Percentiles rank a stretch among this genome's conserved stretches.
Evolutionary conservation across 805 yeast genomes (phyloP).

Genomic region (Tetrapisispora fleetii): DNA sequence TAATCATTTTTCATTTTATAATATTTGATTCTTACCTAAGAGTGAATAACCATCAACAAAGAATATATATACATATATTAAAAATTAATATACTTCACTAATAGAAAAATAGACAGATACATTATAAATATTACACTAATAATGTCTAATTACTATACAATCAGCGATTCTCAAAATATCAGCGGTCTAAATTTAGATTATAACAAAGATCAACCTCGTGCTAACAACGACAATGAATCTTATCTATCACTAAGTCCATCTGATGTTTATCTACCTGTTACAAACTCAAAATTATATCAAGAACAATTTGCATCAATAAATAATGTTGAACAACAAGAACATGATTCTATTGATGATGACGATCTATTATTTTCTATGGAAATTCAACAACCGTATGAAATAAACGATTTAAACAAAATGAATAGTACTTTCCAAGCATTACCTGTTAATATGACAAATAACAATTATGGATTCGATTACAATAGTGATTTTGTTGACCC

Average conservation of each 20-base stretch:
- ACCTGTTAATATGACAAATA: neutral
- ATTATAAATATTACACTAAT: neutral
- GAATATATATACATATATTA: no score
- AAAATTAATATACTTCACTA: no score
- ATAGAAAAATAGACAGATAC: no score
- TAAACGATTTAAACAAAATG: neutral
- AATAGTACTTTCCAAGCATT: neutral
- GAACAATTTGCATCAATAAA: neutral
- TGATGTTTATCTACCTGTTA: neutral
- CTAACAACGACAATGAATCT: neutral
- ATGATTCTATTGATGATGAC: constrained; percentile 1
- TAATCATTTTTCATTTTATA: no score
- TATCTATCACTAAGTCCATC: constrained; percentile 1
- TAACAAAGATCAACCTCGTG: neutral
- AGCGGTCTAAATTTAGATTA: neutral
- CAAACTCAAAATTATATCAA: neutral
- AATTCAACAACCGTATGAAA: constrained; percentile 2
- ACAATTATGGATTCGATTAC: neutral
- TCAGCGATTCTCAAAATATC: neutral
- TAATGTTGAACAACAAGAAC: neutral
- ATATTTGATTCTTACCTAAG: no score
- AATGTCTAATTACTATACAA: constrained; percentile 1
- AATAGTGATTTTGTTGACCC: constrained; percentile 1
- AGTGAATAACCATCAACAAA: no score
- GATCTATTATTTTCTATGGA: constrained; percentile 4